Base-by-base conservation (phyloP, 768 basidiomycete species). In the Phaeotremella fagi region DNA sequence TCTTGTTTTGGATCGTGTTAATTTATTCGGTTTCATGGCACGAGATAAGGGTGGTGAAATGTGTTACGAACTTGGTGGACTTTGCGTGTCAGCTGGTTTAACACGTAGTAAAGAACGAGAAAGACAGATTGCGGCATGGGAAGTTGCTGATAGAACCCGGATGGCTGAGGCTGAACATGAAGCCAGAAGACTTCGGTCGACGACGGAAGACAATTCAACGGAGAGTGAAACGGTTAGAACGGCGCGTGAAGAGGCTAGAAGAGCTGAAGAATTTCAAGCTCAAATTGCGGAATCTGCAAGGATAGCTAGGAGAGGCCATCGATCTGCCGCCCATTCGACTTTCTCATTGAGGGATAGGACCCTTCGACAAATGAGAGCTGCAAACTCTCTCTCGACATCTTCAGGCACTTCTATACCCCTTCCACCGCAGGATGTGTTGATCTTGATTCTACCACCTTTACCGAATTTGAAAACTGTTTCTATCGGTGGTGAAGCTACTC, bases 1-100 rank as follows among this genome's bases (percentile, higher is more conserved):
- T 63, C 75, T 95, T 36, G 76, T 91, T 20, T 66, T 90, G 18
- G 90, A 94, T 61, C 79, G 77, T 4, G 87, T 86, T 63, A 72
- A 78, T 2, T 64, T 83, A 11, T 75, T 84, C 45, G 78, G 81
- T 4, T 80, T 76, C 45, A 60, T 77, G 2, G 81, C 82, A 2
- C 66, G 70, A 18, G 76, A 79, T 16, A 77, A 77, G n/a, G 79
- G 80, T 15, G 76, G 77, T 15, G 80, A 80, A 27, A 78, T 84
- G 55, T 87, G 85, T 82, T 72, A 71, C 5, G 78, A 79, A 3
- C 61, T 90, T 2, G 87, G 86, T 0, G 80, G 80, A 56, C 64
- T 78, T 0, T 81, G 83, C 60, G 85, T 84, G 0, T 74, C 84
- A 7, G 79, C 79, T 1, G 85, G 85, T 0, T 77, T 84, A 36